Conservation (phyloP, 345 rosid species). For the Eucalyptus albens region DNA sequence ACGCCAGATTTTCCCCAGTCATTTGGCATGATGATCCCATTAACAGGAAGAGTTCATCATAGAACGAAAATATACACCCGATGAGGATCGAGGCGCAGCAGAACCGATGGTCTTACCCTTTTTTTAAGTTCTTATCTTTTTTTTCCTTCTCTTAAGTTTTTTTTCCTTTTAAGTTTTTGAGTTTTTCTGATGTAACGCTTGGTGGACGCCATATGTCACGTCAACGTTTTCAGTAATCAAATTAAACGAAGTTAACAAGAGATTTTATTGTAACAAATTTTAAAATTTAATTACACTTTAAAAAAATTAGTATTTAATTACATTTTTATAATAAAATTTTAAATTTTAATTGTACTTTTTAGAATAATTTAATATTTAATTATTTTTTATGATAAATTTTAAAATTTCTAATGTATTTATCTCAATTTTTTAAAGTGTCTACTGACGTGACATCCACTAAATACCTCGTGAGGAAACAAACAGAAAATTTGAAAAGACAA, state of each 20-base stretch:
- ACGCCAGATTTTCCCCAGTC: neutral
- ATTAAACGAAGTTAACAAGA: neutral
- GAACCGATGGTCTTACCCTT: neutral
- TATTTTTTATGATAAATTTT: rapidly evolving
- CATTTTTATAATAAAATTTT: no score
- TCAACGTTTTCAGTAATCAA: neutral
- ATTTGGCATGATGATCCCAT: neutral
- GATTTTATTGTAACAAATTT: neutral
- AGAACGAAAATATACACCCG: conserved; percentile 1
- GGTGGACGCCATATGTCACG: no score
- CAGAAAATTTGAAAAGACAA: neutral
- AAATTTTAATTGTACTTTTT: no score
- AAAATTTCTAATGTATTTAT: rapidly evolving
- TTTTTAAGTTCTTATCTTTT: neutral
- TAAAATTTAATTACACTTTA: no score
- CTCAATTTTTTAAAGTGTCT: rapidly evolving
- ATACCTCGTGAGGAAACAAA: rapidly evolving
- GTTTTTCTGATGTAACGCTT: neutral
- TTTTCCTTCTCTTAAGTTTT: neutral
- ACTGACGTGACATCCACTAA: rapidly evolving
- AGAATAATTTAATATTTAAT: rapidly evolving
- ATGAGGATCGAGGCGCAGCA: neutral
- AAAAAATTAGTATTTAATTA: no score
- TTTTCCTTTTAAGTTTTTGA: neutral
- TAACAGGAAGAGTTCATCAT: conserved; percentile 24